Conservation (phyloP, 1,139 yeast species). For the Sugiyamaella pinicola region DNA sequence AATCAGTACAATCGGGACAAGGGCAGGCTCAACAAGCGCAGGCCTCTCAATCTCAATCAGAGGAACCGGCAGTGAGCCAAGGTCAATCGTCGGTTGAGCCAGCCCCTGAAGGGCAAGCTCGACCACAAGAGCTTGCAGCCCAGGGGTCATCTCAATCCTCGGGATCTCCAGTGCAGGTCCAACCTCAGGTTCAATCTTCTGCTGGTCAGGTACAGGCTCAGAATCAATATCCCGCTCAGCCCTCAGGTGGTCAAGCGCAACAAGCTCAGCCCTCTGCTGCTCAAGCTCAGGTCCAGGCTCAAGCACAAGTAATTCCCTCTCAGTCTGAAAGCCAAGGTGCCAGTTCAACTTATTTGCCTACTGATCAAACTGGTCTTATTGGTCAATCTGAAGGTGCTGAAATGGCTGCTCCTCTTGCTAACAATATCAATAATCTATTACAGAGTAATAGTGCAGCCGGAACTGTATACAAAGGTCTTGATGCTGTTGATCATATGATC, state of each 20-base stretch:
- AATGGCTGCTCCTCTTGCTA: slow-evolving; percentile 22
- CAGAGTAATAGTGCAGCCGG: slow-evolving; percentile 18
- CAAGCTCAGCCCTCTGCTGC: neutral
- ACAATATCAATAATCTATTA: slow-evolving; percentile 12
- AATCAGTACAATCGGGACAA: neutral
- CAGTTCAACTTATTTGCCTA: neutral
- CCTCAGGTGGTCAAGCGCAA: neutral
- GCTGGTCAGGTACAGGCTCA: neutral
- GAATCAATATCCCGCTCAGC: neutral
- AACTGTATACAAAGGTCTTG: slow-evolving; percentile 17
- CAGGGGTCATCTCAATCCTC: neutral
- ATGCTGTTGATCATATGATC: slow-evolving; percentile 19
- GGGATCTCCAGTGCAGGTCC: neutral
- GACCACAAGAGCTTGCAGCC: neutral
- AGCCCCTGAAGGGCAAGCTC: neutral
- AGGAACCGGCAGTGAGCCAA: neutral
- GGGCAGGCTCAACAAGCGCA: neutral
- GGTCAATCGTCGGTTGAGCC: neutral
- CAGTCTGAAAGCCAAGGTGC: slow-evolving; percentile 3
- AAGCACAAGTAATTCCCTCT: neutral
- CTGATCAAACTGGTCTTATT: slow-evolving; percentile 11
- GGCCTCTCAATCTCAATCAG: neutral
- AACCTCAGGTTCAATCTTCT: neutral
- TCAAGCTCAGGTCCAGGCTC: neutral
- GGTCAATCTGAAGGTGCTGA: slow-evolving; percentile 18